Base-by-base conservation (phyloP, 129 eudicot genomes). In the Escallonia rubra region DNA sequence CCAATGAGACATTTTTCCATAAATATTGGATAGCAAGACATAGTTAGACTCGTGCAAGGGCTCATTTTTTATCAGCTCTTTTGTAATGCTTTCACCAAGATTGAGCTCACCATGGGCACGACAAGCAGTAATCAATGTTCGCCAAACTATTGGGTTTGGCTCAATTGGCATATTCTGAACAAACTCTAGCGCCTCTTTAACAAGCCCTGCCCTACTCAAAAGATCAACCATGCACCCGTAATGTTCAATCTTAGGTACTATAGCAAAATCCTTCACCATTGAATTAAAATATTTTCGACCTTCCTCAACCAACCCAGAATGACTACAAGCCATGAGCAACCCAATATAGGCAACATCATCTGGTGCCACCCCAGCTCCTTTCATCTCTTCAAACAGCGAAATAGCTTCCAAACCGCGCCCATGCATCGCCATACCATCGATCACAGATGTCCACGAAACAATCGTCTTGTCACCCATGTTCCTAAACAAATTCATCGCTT, bases 211-310 rank as follows among this genome's bases (percentile, higher is more conserved):
- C 74, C 97, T 42, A 66, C 96, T 71, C 39, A 85, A 74, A 57
- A 90, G 65, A 81, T 90, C 97, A 64, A 90, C 96, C 87, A 90
- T 82, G 68, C 97, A 90, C 0, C 97, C 97, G 61, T 87, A 90
- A 55, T 90, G 97, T 75, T 90, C 92, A 43, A 90, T 82, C 63
- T 73, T 85, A 6, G 97, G 97, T 5, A 58, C 71, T 49, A 91
- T 68, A 7, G 58, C 68, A 53, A 72, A 85, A 12, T 76, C 81
- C 13, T 9, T 38, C 41, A 45, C 56, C 93, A 91, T 91, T 11
- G 68, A 74, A 60, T 77, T 11, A 12, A 91, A 87, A 66, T 87
- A 87, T 15, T 43, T 23, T 41, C 40, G 76, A 38, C 97, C 97
- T 76, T 91, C 86, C 6, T 79, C 73, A 56, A 91, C 96, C 66